phyloP scores from a whole-genome alignment of 1,284 basidiomycete genomes.

The Cryptococcus sp. region DNA sequence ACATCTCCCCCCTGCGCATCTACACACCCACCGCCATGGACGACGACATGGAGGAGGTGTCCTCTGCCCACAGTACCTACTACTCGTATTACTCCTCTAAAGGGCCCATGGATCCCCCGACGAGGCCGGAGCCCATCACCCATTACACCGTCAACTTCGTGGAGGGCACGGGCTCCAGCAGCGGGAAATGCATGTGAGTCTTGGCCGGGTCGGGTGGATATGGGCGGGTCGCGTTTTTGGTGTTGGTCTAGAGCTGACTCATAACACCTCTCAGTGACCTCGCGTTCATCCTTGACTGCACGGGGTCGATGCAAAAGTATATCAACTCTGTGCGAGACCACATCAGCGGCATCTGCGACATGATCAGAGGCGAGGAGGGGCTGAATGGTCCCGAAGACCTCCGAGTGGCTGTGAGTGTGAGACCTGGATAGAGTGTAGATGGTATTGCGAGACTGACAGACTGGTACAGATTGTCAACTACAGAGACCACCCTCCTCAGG shows the following conservation, averaged over 20 bases:
- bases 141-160: slow-evolving; percentile 40
- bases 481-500: slow-evolving; percentile 92
- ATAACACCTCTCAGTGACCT: slow-evolving; percentile 64
- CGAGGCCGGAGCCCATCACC: slow-evolving; percentile 25
- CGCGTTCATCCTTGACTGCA: slow-evolving; percentile 85
- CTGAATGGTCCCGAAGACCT: slow-evolving; percentile 82
- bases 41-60: slow-evolving; percentile 42
- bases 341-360: slow-evolving; percentile 93
- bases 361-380: slow-evolving; percentile 92
- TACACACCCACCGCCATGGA: slow-evolving; percentile 21
- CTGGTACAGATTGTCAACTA: slow-evolving; percentile 63
- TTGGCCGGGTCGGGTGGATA: background rate
- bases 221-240: background rate
- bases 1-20: too few relatives aligned
- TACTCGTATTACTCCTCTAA: slow-evolving; percentile 25
- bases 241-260: background rate
- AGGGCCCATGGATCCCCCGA: slow-evolving; percentile 18
- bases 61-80: slow-evolving; percentile 19
- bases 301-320: slow-evolving; percentile 59
- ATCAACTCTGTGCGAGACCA: slow-evolving; percentile 82
- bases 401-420: slow-evolving; percentile 66
- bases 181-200: slow-evolving; percentile 45
- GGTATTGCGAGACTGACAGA: background rate
- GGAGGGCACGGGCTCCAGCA: slow-evolving; percentile 24
- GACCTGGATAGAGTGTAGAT: background rate